Conservation (phyloP, 164 flowering plant genomes). For the Vitis rupestris region DNA sequence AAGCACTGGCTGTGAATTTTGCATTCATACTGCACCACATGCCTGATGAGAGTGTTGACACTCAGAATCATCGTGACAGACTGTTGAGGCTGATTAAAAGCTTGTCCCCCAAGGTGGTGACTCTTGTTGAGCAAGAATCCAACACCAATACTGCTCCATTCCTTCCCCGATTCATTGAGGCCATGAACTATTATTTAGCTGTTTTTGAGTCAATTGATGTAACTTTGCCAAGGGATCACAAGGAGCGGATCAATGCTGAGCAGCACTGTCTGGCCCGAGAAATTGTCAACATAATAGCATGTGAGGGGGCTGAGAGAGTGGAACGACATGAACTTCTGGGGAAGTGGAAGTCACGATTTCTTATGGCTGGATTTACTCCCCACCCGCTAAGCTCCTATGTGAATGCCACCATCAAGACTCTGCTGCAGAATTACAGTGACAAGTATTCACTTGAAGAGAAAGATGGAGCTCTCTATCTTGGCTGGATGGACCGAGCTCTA, state of each 20-base stretch:
- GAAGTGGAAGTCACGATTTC: constrained; percentile 64
- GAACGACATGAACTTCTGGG: constrained; percentile 72
- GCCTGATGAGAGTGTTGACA: constrained; percentile 78
- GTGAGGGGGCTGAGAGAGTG: constrained; percentile 79
- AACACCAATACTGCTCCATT: constrained; percentile 70
- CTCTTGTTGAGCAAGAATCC: constrained; percentile 81
- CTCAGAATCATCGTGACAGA: constrained; percentile 68
- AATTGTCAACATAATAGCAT: constrained; percentile 73
- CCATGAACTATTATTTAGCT: constrained; percentile 53
- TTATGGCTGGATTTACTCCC: constrained; percentile 72
- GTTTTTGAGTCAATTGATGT: constrained; percentile 80
- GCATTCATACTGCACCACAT: constrained; percentile 70
- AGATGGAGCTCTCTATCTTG: constrained; percentile 67
- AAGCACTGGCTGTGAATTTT: constrained; percentile 76
- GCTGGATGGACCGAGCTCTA: constrained; percentile 62
- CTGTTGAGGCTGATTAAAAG: constrained; percentile 62
- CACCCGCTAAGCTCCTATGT: constrained; percentile 62
- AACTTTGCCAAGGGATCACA: constrained; percentile 57
- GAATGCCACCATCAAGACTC: constrained; percentile 51
- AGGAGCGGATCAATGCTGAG: constrained; percentile 68
- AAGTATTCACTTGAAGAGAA: constrained; percentile 62
- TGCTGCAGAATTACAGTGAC: constrained; percentile 49
- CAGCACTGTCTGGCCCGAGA: constrained; percentile 84
- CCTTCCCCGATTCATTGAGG: constrained; percentile 57
- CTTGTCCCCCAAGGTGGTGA: constrained; percentile 77